These are phyloP conservation scores for Colletotrichum sp. DNA, from an alignment of 2,329 filamentous ascomycete genomes.

Conservation along the genomic window DNA sequence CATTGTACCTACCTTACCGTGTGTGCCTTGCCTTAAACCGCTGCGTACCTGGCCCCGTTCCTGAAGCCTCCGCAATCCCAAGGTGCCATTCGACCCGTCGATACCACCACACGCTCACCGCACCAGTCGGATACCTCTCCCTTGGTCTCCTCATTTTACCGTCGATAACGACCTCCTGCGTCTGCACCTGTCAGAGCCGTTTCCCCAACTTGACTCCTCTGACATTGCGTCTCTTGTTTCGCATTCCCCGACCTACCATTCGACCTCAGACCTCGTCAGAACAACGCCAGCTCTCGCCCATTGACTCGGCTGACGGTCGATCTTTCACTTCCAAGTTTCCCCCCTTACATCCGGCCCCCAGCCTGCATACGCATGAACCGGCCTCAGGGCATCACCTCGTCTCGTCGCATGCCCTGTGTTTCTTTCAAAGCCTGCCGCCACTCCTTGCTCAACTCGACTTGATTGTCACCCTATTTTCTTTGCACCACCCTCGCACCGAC, in stretches of 20 bases:
- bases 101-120: conserved; percentile 3
- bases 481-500: conserved; percentile 14
- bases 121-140: conserved; percentile 7
- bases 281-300: neutral
- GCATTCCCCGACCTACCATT: conserved; percentile 1
- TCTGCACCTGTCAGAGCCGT: conserved; percentile 12
- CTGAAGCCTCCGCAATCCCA: neutral
- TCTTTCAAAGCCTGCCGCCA: neutral
- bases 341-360: conserved; percentile 15
- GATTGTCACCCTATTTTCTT: conserved; percentile 1
- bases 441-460: conserved; percentile 1
- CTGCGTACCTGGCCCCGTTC: neutral
- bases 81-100: neutral
- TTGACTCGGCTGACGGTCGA: conserved; percentile 3
- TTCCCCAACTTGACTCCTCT: neutral
- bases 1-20: neutral
- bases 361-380: conserved; percentile 17
- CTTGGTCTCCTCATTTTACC: neutral
- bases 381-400: conserved; percentile 14
- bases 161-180: conserved; percentile 2
- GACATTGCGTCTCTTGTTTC: conserved; percentile 9
- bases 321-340: conserved; percentile 11
- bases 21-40: neutral
- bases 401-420: conserved; percentile 7
- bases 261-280: neutral